These are phyloP conservation scores for Mortierella sp. DNA, from an alignment of 371 early-diverging fungal species.

Conservation along the genomic window DNA sequence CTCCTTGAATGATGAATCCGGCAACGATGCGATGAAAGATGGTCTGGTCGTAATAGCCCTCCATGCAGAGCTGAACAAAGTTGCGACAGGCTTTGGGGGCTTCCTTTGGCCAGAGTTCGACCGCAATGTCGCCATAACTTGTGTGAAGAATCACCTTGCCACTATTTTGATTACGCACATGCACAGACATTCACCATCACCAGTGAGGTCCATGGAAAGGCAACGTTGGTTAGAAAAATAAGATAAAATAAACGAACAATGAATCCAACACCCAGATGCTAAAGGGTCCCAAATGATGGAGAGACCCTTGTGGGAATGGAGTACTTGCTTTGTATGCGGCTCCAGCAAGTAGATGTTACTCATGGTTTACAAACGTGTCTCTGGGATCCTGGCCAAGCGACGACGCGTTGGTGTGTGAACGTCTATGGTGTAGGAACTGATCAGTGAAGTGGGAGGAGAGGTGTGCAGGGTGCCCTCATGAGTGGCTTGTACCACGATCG, in stretches of 20 bases:
- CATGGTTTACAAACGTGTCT: constrained; percentile 54
- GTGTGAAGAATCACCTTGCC: constrained; percentile 93
- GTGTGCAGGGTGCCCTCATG: too few relatives aligned
- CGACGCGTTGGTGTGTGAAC: too few relatives aligned
- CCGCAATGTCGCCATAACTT: constrained; percentile 87
- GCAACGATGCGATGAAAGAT: constrained; percentile 92
- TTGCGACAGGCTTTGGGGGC: constrained; percentile 92
- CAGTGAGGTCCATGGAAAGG: not conserved
- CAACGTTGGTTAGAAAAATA: not conserved
- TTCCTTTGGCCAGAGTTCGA: constrained; percentile 95
- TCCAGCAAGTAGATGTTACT: constrained; percentile 79
- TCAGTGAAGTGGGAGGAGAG: too few relatives aligned
- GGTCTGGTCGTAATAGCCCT: constrained; percentile 85
- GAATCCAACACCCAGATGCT: too few relatives aligned
- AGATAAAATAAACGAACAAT: not conserved
- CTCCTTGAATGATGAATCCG: constrained; percentile 95
- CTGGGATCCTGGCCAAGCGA: too few relatives aligned
- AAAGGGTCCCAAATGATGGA: too few relatives aligned
- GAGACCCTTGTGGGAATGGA: too few relatives aligned
- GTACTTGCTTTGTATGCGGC: constrained; percentile 72
- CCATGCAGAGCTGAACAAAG: constrained; percentile 90
- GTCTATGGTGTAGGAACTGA: too few relatives aligned
- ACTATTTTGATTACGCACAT: constrained; percentile 47
- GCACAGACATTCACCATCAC: not conserved
- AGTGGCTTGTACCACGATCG: too few relatives aligned